Base-by-base conservation (phyloP, 1,284 basidiomycete genomes). In the Boletus smithii region DNA sequence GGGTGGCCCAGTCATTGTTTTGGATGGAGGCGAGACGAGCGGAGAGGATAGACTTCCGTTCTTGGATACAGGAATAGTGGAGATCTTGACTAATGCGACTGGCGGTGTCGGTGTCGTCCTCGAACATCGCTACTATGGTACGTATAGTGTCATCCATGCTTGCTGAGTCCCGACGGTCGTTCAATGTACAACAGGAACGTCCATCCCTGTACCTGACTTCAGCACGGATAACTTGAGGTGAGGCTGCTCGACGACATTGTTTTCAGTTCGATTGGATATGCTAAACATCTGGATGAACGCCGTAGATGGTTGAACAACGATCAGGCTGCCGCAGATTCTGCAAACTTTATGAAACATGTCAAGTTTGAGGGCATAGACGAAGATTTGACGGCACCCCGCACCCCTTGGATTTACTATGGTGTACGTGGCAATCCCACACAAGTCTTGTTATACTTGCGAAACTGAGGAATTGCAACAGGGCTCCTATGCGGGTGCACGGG, bases 331-430 rank as follows among this genome's bases (percentile, higher is more conserved):
- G 86, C 91, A n/a, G 95, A 99, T 70, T 91, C 88, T 39, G 93
- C 92, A 1, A 80, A 88, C 66, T 97, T 98, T 63, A 92, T 97
- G 76, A 73, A 77, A 7, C 79, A 85, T 49, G 82, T 97, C 61
- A 76, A 84, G 55, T 86, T 95, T 47, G 69, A 77, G 1, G 85
- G 85, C 0, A 79, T 95, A 22, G 71, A 82, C 4, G 80, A 87
- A 49, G 76, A 86, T 53, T 59, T 91, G 48, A 83, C 84, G 3
- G 79, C 84, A 5, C 81, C 78, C 4, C 73, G 68, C 26, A 85
- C 86, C 1, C 89, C 91, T 2, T 95, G 94, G 88, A 91, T 98
- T 54, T 95, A 95, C 68, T 97, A 97, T 59, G 95, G 95, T 23
- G 91, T 85, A 67, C n/a, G 73, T 61, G 9, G n/a, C 14, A n/a